A percentile compares a stretch with the other conserved stretches of the same genome.
phyloP scores from a whole-genome alignment of 805 yeast species.

The Starmerella cellae region DNA sequence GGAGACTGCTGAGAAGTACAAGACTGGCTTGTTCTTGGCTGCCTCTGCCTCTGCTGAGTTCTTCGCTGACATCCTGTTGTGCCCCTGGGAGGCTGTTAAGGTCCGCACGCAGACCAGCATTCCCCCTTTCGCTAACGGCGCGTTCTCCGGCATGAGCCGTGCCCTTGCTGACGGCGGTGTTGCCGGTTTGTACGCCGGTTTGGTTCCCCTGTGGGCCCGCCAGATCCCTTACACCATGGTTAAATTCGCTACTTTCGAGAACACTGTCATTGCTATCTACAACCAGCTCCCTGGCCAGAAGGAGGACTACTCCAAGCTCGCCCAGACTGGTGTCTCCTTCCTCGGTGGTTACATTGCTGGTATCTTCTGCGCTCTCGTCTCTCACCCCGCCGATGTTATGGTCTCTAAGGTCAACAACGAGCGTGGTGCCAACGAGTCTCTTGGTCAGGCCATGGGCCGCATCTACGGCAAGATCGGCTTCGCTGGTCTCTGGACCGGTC shows the following conservation, averaged over 20 bases:
- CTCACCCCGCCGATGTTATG: constrained; percentile 99
- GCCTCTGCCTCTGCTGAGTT: constrained; percentile 93
- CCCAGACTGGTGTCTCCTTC: constrained; percentile 91
- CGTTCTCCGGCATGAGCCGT: constrained; percentile 53
- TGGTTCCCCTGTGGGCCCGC: constrained; percentile 87
- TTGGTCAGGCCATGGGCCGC: constrained; percentile 52
- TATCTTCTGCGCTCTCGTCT: constrained; percentile 86
- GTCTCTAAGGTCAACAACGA: constrained; percentile 81
- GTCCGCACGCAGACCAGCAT: constrained; percentile 87
- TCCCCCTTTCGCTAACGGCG: constrained; percentile 64
- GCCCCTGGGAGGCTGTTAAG: constrained; percentile 93
- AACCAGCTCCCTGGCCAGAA: constrained; percentile 56
- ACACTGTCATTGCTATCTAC: constrained; percentile 73
- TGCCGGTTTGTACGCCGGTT: constrained; percentile 70
- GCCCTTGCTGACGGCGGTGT: constrained; percentile 57
- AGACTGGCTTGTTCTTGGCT: constrained; percentile 60
- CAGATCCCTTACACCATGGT: constrained; percentile 99
- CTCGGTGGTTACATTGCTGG: constrained; percentile 96
- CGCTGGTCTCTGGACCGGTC: constrained; percentile 86
- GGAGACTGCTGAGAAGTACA: constrained; percentile 45
- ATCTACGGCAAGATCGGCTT: constrained; percentile 80
- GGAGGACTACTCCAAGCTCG: constrained; percentile 51
- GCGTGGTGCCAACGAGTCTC: constrained; percentile 49
- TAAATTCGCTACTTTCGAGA: constrained; percentile 89
- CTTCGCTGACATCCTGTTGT: constrained; percentile 74